A percentile compares a stretch with the other conserved stretches of the same genome.
Conservation (phyloP, 2,329 filamentous ascomycete species). For the Stagonosporopsis chrysanthemi region DNA sequence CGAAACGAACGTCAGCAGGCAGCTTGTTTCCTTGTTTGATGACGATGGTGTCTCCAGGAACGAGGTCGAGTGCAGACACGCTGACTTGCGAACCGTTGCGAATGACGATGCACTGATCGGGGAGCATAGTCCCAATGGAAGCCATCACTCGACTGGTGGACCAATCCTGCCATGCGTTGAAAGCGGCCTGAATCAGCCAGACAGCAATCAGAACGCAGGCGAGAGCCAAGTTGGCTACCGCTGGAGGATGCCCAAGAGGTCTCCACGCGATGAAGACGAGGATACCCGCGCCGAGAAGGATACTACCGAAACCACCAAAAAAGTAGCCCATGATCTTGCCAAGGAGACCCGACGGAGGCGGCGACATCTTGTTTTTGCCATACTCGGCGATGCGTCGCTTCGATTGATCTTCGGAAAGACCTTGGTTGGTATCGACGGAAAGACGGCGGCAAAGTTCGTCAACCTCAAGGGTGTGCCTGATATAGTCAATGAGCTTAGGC, state of each 20-base stretch:
- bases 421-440: slow-evolving; percentile 62
- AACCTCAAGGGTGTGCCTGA: slow-evolving; percentile 64
- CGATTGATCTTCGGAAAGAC: slow-evolving; percentile 67
- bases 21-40: slow-evolving; percentile 77
- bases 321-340: slow-evolving; percentile 72
- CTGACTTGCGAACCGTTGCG: slow-evolving; percentile 64
- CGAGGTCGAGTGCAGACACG: slow-evolving; percentile 66
- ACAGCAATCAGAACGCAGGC: slow-evolving; percentile 76
- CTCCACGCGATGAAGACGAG: slow-evolving; percentile 81
- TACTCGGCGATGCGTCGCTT: slow-evolving; percentile 64
- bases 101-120: slow-evolving; percentile 71
- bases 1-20: slow-evolving; percentile 75
- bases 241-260: slow-evolving; percentile 75
- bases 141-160: slow-evolving; percentile 79
- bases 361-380: slow-evolving; percentile 72
- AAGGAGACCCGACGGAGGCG: slow-evolving; percentile 67
- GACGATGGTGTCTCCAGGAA: slow-evolving; percentile 74
- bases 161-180: slow-evolving; percentile 73
- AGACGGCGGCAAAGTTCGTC: slow-evolving; percentile 68
- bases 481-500: background rate
- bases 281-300: slow-evolving; percentile 72
- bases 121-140: slow-evolving; percentile 81
- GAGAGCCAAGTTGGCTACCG: slow-evolving; percentile 73
- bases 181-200: slow-evolving; percentile 64
- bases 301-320: slow-evolving; percentile 77